Conservation (phyloP, 805 yeast genomes). For the Ogataea zsoltii region DNA sequence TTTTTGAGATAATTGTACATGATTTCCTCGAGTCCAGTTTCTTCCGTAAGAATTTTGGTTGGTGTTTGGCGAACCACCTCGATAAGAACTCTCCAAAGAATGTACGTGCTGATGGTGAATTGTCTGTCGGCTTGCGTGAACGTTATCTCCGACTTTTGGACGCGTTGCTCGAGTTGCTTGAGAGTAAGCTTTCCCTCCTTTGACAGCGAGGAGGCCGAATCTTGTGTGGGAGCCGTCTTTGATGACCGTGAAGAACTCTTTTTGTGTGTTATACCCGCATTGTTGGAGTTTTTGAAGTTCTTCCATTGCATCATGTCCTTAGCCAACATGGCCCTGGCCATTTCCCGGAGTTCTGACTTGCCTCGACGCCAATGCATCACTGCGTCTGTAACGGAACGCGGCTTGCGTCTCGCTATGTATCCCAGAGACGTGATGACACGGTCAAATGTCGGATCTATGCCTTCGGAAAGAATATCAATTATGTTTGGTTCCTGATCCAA, state of each 20-base stretch:
- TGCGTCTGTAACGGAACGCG: slow-evolving; percentile 94
- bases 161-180: slow-evolving; percentile 27
- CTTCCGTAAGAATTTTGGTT: slow-evolving; percentile 69
- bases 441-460: slow-evolving; percentile 84
- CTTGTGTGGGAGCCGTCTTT: slow-evolving; percentile 4
- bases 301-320: slow-evolving; percentile 33
- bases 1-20: slow-evolving; percentile 86
- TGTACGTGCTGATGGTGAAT: slow-evolving; percentile 81
- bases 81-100: slow-evolving; percentile 85
- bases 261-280: slow-evolving; percentile 19
- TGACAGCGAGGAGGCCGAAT: slow-evolving; percentile 9
- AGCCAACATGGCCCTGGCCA: slow-evolving; percentile 56
- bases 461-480: slow-evolving; percentile 76
- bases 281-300: slow-evolving; percentile 16
- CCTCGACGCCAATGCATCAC: slow-evolving; percentile 98
- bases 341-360: slow-evolving; percentile 80
- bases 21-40: slow-evolving; percentile 84
- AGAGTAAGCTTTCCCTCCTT: slow-evolving; percentile 14
- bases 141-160: slow-evolving; percentile 52
- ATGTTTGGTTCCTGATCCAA: slow-evolving; percentile 75
- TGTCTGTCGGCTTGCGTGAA: slow-evolving; percentile 86
- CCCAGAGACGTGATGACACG: slow-evolving; percentile 84
- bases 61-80: slow-evolving; percentile 91
- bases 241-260: slow-evolving; percentile 28
- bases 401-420: slow-evolving; percentile 83